These are phyloP conservation scores for Sporisorium exsertum DNA, from an alignment of 1,284 basidiomycete genomes.

Conservation along the genomic window DNA sequence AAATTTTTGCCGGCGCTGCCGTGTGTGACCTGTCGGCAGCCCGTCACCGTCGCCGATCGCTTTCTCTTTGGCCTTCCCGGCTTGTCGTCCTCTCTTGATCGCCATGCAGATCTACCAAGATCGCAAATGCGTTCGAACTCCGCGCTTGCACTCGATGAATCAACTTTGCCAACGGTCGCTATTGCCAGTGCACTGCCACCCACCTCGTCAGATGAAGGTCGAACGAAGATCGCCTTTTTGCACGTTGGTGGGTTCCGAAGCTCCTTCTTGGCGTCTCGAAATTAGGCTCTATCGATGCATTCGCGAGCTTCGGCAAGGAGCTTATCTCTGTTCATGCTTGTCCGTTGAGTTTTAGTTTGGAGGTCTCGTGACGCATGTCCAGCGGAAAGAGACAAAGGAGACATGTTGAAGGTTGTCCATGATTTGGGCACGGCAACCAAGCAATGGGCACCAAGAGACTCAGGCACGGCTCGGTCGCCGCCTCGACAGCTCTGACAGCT, in stretches of 20 bases:
- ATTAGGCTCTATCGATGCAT: not conserved
- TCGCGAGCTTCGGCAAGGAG: not conserved
- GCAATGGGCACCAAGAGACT: too few species aligned
- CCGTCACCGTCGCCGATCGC: not conserved
- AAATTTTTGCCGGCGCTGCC: not conserved
- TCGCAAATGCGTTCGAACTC: not conserved
- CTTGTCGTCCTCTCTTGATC: not conserved
- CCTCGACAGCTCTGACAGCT: constrained; percentile 1
- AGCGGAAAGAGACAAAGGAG: too few species aligned
- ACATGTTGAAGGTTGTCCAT: too few species aligned
- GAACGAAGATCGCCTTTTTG: not conserved
- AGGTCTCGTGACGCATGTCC: too few species aligned
- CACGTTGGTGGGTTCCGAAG: not conserved
- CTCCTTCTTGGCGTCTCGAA: not conserved
- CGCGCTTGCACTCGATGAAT: not conserved
- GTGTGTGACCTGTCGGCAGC: not conserved
- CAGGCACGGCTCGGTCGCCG: not conserved
- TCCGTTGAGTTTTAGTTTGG: not conserved
- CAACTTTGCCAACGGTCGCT: too few species aligned
- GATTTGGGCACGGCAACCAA: too few species aligned
- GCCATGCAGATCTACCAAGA: not conserved
- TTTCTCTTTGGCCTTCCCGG: not conserved
- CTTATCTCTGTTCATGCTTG: not conserved
- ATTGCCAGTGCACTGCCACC: too few species aligned
- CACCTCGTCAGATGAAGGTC: not conserved